Conservation (phyloP, 306 rosid species). For the Phaseolus lunatus region DNA sequence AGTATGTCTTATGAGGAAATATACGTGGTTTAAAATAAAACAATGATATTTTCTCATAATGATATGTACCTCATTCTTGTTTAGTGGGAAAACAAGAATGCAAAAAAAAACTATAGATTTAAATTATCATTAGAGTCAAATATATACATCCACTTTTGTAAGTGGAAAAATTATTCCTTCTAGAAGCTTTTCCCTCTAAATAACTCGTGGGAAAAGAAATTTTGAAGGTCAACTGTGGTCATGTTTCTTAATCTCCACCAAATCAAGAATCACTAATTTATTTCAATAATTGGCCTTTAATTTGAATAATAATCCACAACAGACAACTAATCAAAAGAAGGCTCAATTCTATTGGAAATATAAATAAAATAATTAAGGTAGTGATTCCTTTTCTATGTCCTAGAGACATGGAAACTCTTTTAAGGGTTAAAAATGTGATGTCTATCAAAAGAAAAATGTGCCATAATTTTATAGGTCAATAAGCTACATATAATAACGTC, state of each 20-base stretch:
- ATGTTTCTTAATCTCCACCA: constrained; percentile 31
- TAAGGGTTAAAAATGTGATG: constrained; percentile 31
- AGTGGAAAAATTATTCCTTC: background rate
- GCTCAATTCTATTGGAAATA: constrained; percentile 10
- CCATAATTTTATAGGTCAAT: constrained; percentile 35
- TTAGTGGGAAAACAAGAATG: background rate
- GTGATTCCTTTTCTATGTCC: constrained; percentile 37
- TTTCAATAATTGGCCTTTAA: constrained; percentile 25
- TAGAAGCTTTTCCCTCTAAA: constrained; percentile 32
- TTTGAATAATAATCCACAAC: background rate
- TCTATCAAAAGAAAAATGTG: constrained; percentile 6
- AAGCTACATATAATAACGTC: constrained; percentile 32
- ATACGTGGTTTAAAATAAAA: background rate
- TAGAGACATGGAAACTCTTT: constrained; percentile 46
- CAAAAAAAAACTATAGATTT: background rate
- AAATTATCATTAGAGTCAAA: background rate
- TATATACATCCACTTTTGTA: background rate
- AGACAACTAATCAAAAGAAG: constrained; percentile 41
- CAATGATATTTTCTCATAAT: background rate
- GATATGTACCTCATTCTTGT: background rate
- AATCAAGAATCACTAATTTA: constrained; percentile 4
- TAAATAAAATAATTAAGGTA: constrained; percentile 8
- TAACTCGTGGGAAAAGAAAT: background rate
- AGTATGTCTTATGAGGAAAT: background rate
- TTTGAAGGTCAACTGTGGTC: constrained; percentile 39